phyloP scores from a whole-genome alignment of 192 early-diverging fungal species.

The Backusella tuberculispora region DNA sequence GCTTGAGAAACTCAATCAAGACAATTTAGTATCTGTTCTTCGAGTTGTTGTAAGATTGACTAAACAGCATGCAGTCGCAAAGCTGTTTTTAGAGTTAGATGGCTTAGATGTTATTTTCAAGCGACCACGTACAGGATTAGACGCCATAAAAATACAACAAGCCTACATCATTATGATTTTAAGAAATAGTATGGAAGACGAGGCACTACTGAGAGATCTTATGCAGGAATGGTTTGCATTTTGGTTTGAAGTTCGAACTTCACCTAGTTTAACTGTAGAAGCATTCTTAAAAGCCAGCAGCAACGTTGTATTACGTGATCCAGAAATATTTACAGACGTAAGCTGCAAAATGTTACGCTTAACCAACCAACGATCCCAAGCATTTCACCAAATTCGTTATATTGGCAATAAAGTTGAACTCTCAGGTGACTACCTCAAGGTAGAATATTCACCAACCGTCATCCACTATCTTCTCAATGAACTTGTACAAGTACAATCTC shows the following conservation, averaged over 20 bases:
- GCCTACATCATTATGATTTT: conserved; percentile 82
- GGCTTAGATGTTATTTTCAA: conserved; percentile 70
- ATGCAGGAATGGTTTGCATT: conserved; percentile 77
- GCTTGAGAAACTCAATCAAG: conserved; percentile 45
- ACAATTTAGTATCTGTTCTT: conserved; percentile 66
- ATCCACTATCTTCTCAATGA: conserved; percentile 31
- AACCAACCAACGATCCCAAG: conserved; percentile 35
- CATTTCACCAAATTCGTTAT: conserved; percentile 65
- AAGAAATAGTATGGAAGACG: conserved; percentile 83
- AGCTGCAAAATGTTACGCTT: conserved; percentile 63
- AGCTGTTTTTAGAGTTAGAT: conserved; percentile 65
- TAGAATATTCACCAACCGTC: conserved; percentile 20
- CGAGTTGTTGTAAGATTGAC: conserved; percentile 83
- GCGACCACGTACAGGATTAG: conserved; percentile 54
- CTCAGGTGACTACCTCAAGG: not conserved
- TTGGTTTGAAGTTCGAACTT: conserved; percentile 72
- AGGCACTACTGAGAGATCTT: conserved; percentile 54
- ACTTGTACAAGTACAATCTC: conserved; percentile 11
- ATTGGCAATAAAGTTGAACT: conserved; percentile 31
- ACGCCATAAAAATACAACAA: conserved; percentile 77
- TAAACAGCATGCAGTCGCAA: conserved; percentile 60
- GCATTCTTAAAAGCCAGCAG: conserved; percentile 68
- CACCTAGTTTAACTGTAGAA: conserved; percentile 63
- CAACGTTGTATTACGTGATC: conserved; percentile 69
- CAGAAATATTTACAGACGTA: conserved; percentile 67